phyloP scores from a whole-genome alignment of 1,284 basidiomycete species.

The Malassezia yamatoensis region DNA sequence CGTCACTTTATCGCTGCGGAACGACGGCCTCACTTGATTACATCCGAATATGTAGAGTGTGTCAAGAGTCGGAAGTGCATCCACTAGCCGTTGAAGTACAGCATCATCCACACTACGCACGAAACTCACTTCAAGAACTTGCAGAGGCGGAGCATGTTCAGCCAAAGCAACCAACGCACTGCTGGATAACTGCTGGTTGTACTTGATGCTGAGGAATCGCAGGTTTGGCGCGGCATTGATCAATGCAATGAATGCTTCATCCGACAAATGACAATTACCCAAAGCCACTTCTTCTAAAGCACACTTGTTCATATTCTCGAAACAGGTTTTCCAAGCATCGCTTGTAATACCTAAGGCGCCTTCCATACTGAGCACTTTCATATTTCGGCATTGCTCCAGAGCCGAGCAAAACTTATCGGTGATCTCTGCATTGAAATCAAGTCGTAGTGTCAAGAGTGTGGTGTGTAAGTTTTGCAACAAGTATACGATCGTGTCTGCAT shows the following conservation, averaged over 20 bases:
- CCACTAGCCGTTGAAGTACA: constrained; percentile 61
- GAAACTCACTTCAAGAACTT: constrained; percentile 71
- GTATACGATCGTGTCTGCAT: constrained; percentile 56
- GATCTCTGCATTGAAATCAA: constrained; percentile 59
- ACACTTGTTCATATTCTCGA: not conserved
- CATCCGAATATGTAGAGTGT: constrained; percentile 46
- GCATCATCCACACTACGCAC: constrained; percentile 76
- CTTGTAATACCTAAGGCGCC: constrained; percentile 5
- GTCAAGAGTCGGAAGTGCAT: constrained; percentile 25
- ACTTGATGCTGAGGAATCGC: constrained; percentile 56
- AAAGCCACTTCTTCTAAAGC: constrained; percentile 46
- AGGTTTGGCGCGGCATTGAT: constrained; percentile 45
- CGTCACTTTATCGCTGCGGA: constrained; percentile 20
- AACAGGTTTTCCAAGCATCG: constrained; percentile 4
- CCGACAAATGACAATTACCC: constrained; percentile 51
- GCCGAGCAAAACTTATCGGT: constrained; percentile 57
- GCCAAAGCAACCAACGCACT: constrained; percentile 53
- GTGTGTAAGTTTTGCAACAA: constrained; percentile 56
- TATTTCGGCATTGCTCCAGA: constrained; percentile 54
- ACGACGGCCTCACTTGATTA: constrained; percentile 21
- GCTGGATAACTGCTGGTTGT: constrained; percentile 56
- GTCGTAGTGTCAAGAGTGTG: constrained; percentile 54
- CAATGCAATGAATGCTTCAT: constrained; percentile 58
- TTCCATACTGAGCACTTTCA: constrained; percentile 53
- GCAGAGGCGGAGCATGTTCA: constrained; percentile 49